phyloP scores from a whole-genome alignment of 179 eudicot genomes.

The Monotropa hypopitys region DNA sequence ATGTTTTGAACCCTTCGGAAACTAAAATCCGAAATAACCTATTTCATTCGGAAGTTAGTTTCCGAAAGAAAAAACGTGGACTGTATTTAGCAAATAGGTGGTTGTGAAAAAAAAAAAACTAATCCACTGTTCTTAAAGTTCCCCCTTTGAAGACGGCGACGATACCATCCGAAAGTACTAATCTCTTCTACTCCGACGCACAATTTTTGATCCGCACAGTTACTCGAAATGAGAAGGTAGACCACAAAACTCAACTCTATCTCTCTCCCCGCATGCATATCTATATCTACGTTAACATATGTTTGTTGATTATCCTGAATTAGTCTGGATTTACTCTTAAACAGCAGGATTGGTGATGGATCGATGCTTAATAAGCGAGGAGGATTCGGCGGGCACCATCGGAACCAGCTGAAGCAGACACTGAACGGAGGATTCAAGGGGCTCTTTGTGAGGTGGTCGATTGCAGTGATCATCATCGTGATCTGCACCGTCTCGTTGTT shows the following conservation, averaged over 20 bases:
- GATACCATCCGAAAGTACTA: neutral
- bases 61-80: too few species aligned
- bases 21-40: too few species aligned
- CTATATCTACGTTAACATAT: neutral
- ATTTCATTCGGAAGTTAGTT: too few species aligned
- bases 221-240: neutral
- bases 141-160: too few species aligned
- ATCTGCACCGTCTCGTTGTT: constrained; percentile 39
- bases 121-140: too few species aligned
- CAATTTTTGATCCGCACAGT: neutral
- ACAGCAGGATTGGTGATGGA: neutral
- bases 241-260: neutral
- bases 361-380: neutral
- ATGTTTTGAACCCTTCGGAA: too few species aligned
- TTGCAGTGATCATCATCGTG: constrained; percentile 42
- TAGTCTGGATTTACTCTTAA: neutral
- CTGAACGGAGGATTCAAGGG: constrained; percentile 39
- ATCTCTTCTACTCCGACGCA: neutral
- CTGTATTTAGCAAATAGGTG: too few species aligned
- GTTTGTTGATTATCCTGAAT: neutral
- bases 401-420: constrained; percentile 32
- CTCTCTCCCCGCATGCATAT: neutral
- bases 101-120: too few species aligned
- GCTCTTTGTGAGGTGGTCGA: constrained; percentile 26
- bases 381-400: constrained; percentile 5